Conservation (phyloP, 1,284 basidiomycete species). For the Rhodotorula sp. region DNA sequence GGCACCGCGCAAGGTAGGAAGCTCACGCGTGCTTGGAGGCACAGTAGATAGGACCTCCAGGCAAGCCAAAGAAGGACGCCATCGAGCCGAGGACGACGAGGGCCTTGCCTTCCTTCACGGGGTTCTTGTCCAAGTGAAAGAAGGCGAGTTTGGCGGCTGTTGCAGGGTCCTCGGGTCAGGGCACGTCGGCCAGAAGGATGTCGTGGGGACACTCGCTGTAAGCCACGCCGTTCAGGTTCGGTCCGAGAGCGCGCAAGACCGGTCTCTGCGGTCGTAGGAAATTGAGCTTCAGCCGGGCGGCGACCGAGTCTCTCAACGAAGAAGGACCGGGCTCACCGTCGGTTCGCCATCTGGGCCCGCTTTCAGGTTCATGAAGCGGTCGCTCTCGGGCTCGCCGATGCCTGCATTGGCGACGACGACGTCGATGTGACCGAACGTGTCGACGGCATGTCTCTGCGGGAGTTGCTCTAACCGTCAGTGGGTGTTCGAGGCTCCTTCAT, state of each 20-base stretch:
- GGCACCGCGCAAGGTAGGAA: neutral
- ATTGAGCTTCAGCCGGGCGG: neutral
- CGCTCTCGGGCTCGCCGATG: constrained; percentile 53
- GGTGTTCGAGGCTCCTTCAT: no score
- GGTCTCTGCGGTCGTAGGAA: constrained; percentile 52
- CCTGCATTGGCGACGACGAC: constrained; percentile 60
- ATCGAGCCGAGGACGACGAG: constrained; percentile 61
- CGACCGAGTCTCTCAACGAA: neutral
- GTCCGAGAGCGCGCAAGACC: constrained; percentile 54
- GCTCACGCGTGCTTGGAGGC: constrained; percentile 41
- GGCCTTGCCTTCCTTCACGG: constrained; percentile 40
- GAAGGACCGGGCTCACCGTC: neutral
- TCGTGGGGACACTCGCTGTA: constrained; percentile 52
- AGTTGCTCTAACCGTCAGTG: no score
- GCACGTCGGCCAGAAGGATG: neutral
- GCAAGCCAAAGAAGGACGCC: constrained; percentile 54
- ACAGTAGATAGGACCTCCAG: constrained; percentile 57
- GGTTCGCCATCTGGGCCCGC: constrained; percentile 28
- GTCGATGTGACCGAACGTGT: constrained; percentile 38
- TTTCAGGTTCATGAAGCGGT: constrained; percentile 10
- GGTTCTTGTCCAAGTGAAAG: constrained; percentile 30
- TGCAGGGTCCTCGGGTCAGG: constrained; percentile 27
- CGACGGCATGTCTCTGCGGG: constrained; percentile 49
- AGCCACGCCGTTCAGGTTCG: constrained; percentile 58
- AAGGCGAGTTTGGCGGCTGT: constrained; percentile 26